phyloP scores from a whole-genome alignment of 345 rosid species.

The Nephelium lappaceum region DNA sequence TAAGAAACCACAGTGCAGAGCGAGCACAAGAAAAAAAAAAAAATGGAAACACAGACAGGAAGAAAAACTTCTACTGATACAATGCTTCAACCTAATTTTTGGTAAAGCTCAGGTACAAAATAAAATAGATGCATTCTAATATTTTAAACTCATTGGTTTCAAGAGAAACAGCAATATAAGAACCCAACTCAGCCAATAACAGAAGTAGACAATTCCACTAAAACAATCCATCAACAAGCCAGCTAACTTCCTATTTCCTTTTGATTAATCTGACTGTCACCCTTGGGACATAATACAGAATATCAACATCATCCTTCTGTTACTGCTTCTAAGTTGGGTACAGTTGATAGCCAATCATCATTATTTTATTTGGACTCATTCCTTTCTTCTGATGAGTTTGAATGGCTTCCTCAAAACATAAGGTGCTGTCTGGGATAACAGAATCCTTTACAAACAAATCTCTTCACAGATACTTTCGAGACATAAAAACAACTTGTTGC shows the following conservation, averaged over 20 bases:
- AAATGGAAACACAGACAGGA: not conserved
- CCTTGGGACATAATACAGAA: not conserved
- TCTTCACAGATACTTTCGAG: not conserved
- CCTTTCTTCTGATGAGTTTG: not conserved
- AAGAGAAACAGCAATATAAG: not conserved
- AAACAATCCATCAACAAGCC: not conserved
- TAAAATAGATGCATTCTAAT: not conserved
- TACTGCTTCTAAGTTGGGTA: not conserved
- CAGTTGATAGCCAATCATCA: too few relatives aligned
- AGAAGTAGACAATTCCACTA: not conserved
- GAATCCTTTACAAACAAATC: not conserved
- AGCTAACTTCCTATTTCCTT: not conserved
- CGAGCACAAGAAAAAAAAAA: slow-evolving; percentile 22
- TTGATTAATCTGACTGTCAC: not conserved
- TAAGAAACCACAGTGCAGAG: not conserved
- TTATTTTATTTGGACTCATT: too few relatives aligned
- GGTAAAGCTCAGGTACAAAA: not conserved
- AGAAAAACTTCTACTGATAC: not conserved
- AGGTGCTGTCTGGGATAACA: not conserved
- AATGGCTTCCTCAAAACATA: not conserved
- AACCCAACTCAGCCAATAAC: not conserved
- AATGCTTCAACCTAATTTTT: not conserved
- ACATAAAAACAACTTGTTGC: not conserved
- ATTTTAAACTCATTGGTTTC: too few relatives aligned
- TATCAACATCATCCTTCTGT: not conserved